Conservation (phyloP, 73 alveolate genomes). For the Stentor coeruleus region DNA sequence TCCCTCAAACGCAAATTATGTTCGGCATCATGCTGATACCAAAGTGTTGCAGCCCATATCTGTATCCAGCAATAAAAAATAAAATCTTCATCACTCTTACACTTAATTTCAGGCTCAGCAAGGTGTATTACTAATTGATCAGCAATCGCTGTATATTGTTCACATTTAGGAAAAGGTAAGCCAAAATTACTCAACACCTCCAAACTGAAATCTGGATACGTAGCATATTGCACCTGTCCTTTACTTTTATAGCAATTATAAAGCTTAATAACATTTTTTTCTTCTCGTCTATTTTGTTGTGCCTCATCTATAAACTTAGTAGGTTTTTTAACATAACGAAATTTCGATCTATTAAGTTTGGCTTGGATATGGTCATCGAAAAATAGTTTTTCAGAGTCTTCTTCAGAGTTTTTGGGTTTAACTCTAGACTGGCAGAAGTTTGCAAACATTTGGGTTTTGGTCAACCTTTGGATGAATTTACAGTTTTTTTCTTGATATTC, state of each 20-base stretch:
- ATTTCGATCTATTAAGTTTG: slow-evolving; percentile 9
- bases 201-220: background rate
- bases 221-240: background rate
- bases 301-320: background rate
- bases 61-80: background rate
- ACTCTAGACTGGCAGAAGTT: background rate
- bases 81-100: background rate
- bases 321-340: background rate
- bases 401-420: background rate
- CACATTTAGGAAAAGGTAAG: background rate
- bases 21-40: slow-evolving; percentile 6
- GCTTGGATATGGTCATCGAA: slow-evolving; percentile 6
- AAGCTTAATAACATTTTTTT: background rate
- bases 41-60: slow-evolving; percentile 18
- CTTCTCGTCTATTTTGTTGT: background rate
- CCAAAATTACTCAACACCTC: background rate
- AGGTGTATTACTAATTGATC: background rate
- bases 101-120: background rate
- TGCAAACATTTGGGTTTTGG: background rate
- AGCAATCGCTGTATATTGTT: background rate
- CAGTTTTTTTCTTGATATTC: background rate
- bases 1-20: background rate
- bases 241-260: background rate
- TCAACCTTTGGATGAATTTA: background rate
- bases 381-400: background rate